Percentiles rank a stretch among this genome's conserved stretches.
phyloP scores from a whole-genome alignment of 192 early-diverging fungal species.

The Piromyces finnis region DNA sequence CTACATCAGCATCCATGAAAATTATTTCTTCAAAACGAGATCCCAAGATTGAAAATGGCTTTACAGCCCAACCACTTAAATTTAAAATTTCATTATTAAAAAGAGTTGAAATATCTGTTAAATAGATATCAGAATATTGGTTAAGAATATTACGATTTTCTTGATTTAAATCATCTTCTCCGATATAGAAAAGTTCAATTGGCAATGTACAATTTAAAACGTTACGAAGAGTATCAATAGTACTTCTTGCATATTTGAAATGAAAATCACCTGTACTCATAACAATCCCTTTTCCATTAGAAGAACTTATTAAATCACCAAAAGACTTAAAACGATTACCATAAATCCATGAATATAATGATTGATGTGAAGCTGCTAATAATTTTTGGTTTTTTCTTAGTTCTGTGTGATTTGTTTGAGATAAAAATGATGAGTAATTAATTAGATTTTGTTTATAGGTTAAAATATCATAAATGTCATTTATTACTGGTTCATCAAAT shows the following conservation, averaged over 20 bases:
- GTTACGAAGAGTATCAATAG: conserved; percentile 16
- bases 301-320: background rate
- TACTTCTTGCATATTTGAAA: conserved; percentile 13
- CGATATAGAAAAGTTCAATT: conserved; percentile 36
- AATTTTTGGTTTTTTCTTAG: no score
- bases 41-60: conserved; percentile 45
- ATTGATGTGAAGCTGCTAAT: no score
- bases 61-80: conserved; percentile 41
- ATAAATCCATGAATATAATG: no score
- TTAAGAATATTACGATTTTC: conserved; percentile 10
- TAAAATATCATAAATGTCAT: no score
- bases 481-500: no score
- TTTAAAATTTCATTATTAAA: conserved; percentile 16
- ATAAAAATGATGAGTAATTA: no score
- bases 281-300: conserved; percentile 16
- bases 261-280: conserved; percentile 26
- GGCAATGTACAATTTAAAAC: conserved; percentile 25
- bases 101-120: conserved; percentile 9
- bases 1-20: conserved; percentile 50
- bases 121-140: conserved; percentile 10
- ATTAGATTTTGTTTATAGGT: no score
- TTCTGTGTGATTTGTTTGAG: no score
- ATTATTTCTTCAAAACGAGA: conserved; percentile 38
- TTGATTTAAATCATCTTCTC: conserved; percentile 14
- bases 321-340: no score